Evolutionary conservation across 768 basidiomycete genomes (phyloP).

Genomic region (Phaffia australis): DNA sequence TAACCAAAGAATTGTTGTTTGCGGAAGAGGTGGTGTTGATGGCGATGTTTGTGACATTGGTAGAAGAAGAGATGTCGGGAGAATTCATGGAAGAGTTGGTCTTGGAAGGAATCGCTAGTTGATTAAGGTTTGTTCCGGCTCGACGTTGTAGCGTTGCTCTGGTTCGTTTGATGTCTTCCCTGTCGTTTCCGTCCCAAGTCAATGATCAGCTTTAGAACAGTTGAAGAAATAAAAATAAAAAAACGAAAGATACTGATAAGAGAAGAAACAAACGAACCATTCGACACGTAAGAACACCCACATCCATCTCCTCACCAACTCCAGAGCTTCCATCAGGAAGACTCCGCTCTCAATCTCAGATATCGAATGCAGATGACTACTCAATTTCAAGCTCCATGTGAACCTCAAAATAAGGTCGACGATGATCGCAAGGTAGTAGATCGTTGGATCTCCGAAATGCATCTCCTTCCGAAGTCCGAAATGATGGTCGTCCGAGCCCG

Average conservation of each 20-base stretch:
- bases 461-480: constrained; percentile 65
- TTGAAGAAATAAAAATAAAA: background rate
- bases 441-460: constrained; percentile 62
- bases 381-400: constrained; percentile 87
- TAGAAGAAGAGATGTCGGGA: no score
- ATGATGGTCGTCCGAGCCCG: constrained; percentile 41
- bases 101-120: no score
- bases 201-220: no score
- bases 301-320: constrained; percentile 83
- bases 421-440: constrained; percentile 70
- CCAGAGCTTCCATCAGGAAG: constrained; percentile 82
- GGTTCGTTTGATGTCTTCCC: no score
- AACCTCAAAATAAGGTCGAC: constrained; percentile 79
- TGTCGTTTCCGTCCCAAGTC: no score
- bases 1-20: no score
- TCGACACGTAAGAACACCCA: constrained; percentile 97
- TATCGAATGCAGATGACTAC: constrained; percentile 67
- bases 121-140: no score
- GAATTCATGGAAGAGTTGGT: no score
- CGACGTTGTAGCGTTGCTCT: no score
- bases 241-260: background rate
- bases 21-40: no score
- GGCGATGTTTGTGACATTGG: no score
- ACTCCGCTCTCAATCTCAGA: constrained; percentile 70
- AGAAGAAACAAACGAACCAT: constrained; percentile 48